Percentiles rank a stretch among this genome's conserved stretches.
phyloP scores from a whole-genome alignment of 805 yeast genomes.

The Kregervanrija pseudodelftensis region DNA sequence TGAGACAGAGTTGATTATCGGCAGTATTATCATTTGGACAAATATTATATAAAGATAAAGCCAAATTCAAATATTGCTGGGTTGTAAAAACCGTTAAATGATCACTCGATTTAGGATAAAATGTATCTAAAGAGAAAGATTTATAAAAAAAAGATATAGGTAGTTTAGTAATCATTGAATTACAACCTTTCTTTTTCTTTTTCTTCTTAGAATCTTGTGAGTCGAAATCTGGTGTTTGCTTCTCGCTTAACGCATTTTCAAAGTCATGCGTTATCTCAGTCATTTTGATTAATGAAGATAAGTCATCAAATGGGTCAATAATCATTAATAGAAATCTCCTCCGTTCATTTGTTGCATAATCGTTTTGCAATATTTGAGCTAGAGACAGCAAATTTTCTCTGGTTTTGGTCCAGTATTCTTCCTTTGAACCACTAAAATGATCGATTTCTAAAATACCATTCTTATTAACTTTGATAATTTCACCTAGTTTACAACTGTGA shows the following conservation, averaged over 20 bases:
- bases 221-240: slow-evolving; percentile 8
- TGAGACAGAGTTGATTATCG: slow-evolving; percentile 8
- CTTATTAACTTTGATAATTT: slow-evolving; percentile 9
- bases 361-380: slow-evolving; percentile 11
- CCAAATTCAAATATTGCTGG: slow-evolving; percentile 34
- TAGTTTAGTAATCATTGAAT: slow-evolving; percentile 6
- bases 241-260: slow-evolving; percentile 26
- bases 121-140: slow-evolving; percentile 33
- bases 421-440: slow-evolving; percentile 2
- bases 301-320: slow-evolving; percentile 34
- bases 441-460: slow-evolving; percentile 20
- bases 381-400: slow-evolving; percentile 5
- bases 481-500: slow-evolving; percentile 43
- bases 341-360: not conserved
- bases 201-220: slow-evolving; percentile 20
- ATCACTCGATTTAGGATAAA: slow-evolving; percentile 30
- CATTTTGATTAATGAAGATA: slow-evolving; percentile 41
- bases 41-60: slow-evolving; percentile 51
- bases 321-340: slow-evolving; percentile 35
- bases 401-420: slow-evolving; percentile 26
- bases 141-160: slow-evolving; percentile 26
- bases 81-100: slow-evolving; percentile 25
- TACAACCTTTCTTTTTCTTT: slow-evolving; percentile 16
- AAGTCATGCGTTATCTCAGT: slow-evolving; percentile 43
- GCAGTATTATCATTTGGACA: slow-evolving; percentile 31